Conservation (phyloP, 2,329 filamentous ascomycete genomes). For the Coniochaeta pulveracea region DNA sequence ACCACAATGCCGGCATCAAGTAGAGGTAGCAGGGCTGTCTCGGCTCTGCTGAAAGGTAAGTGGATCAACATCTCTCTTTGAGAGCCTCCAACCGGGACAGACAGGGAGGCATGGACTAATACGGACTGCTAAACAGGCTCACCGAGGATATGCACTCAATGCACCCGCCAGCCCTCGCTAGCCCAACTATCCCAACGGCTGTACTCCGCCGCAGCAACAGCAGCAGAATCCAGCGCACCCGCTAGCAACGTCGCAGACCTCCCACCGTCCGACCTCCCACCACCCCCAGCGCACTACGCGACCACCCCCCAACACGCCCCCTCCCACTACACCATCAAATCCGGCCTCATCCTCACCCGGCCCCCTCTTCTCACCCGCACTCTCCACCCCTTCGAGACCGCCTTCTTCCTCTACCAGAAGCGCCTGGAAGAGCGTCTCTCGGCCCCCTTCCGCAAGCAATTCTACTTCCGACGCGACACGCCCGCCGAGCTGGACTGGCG, state of each 20-base stretch:
- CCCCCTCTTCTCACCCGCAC: conserved; percentile 77
- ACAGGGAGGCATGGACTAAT: neutral
- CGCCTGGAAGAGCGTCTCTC: conserved; percentile 87
- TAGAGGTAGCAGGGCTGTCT: conserved; percentile 40
- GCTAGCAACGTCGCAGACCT: conserved; percentile 14
- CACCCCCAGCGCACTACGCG: conserved; percentile 14
- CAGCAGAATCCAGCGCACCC: conserved; percentile 14
- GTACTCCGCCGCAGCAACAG: conserved; percentile 21
- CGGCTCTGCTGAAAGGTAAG: conserved; percentile 37
- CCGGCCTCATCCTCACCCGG: conserved; percentile 75
- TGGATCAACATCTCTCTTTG: conserved; percentile 1
- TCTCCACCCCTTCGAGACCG: conserved; percentile 78
- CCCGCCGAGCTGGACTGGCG: conserved; percentile 82
- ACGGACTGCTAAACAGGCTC: conserved; percentile 8
- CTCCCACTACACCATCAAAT: conserved; percentile 35
- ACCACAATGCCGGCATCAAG: conserved; percentile 42
- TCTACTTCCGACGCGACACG: conserved; percentile 91
- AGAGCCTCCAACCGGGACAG: neutral
- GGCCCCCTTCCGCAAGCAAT: conserved; percentile 76
- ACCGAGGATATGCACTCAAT: conserved; percentile 21
- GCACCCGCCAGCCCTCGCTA: conserved; percentile 21
- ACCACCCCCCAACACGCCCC: conserved; percentile 10
- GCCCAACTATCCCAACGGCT: conserved; percentile 14
- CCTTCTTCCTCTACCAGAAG: conserved; percentile 95
- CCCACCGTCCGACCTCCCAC: conserved; percentile 16